Evolutionary conservation across 2,329 filamentous ascomycete species (phyloP).

Genomic region (Hypoxylon sp.): DNA sequence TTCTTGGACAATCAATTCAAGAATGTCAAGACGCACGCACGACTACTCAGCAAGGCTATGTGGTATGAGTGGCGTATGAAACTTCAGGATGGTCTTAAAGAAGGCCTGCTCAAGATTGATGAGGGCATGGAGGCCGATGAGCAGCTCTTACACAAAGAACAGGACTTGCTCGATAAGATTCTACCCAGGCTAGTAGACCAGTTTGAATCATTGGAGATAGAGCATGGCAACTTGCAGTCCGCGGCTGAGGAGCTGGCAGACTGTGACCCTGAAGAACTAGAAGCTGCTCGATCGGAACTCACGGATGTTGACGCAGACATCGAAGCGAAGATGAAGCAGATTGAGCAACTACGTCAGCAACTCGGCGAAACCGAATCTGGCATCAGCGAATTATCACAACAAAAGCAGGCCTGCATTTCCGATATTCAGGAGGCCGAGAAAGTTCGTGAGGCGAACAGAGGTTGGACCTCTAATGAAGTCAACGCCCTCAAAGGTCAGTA

Average conservation of each 20-base stretch:
- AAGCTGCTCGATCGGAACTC: constrained; percentile 78
- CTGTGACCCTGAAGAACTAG: constrained; percentile 84
- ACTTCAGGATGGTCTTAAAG: constrained; percentile 82
- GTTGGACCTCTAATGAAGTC: constrained; percentile 89
- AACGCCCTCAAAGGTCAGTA: constrained; percentile 78
- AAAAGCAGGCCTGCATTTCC: constrained; percentile 76
- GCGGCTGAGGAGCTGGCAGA: constrained; percentile 81
- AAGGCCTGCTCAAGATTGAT: constrained; percentile 80
- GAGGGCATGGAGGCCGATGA: constrained; percentile 84
- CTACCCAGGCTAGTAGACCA: constrained; percentile 75
- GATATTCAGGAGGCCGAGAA: constrained; percentile 88
- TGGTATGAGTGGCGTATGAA: constrained; percentile 99
- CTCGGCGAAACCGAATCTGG: constrained; percentile 74
- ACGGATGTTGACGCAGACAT: constrained; percentile 75
- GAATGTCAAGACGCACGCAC: constrained; percentile 93
- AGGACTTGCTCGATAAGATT: constrained; percentile 74
- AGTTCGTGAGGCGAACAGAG: constrained; percentile 87
- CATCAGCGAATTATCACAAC: constrained; percentile 72
- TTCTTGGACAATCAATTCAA: constrained; percentile 98
- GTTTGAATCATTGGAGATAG: constrained; percentile 71
- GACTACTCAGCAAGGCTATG: constrained; percentile 91
- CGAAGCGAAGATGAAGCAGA: constrained; percentile 74
- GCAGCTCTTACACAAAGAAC: constrained; percentile 73
- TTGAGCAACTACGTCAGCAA: constrained; percentile 76
- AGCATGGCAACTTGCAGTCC: constrained; percentile 77